Evolutionary conservation across 2,329 filamentous ascomycete species (phyloP), one percentile per base, ranked within the genome.

Genomic region (Cordyceps pruinosa): DNA sequence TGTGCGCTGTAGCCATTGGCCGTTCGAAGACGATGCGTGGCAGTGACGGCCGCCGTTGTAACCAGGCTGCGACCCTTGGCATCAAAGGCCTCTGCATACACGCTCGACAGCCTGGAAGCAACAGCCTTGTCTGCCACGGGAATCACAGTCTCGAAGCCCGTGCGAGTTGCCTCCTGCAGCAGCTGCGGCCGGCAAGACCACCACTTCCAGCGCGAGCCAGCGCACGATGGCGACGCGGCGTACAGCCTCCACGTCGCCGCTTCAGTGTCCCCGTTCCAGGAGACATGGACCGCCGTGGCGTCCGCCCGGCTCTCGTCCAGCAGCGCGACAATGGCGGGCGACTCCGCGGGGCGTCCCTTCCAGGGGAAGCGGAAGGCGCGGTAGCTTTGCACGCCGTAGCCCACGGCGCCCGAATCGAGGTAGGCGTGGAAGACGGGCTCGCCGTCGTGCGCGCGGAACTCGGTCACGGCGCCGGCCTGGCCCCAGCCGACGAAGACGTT

Each of bases 401-500:
- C 66, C 60, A 72, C 49, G 49, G 63, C 42, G 61, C 72, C 62
- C 2, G 44, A 46, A 17, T 46, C 44, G 25, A 46, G n/a, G 25
- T 30, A 30, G 9, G 44, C 71, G 58, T 82, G 77, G 69, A 81
- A 80, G 17, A 83, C 66, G 4, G 75, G 64, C 13, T 70, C 67
- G 10, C 79, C 80, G 15, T 75, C 72, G 1, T 68, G 61, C 0
- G 69, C 69, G 61, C n/a, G n/a, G n/a, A 78, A 72, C 61, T 75
- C 75, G 3, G 74, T 77, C 34, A 77, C 59, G 5, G 73, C 74
- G 0, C 75, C 75, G 32, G 73, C 72, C 0, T 72, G 74, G 4
- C 82, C 80, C 80, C 81, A 84, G 59, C 79, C 79, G 44, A 84
- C 75, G 45, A 83, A 67, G 9, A 74, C 74, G 57, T 81, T 77